Evolutionary conservation across 345 rosid genomes (phyloP).

Genomic region (Camelina sativa): DNA sequence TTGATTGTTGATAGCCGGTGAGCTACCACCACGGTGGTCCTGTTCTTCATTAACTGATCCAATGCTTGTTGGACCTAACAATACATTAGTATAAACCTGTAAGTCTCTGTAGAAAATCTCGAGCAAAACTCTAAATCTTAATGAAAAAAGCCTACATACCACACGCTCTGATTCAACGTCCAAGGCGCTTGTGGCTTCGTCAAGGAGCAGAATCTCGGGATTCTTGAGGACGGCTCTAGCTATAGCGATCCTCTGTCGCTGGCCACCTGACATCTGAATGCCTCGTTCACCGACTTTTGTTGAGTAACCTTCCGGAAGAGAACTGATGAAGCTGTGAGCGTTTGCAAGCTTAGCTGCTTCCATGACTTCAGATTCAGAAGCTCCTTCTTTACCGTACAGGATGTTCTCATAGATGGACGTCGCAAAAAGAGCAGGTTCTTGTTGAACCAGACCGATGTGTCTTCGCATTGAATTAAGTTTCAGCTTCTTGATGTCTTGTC

Average conservation of each 20-base stretch:
- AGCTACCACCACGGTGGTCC: constrained; percentile 87
- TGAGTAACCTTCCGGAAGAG: constrained; percentile 82
- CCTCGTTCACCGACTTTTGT: constrained; percentile 91
- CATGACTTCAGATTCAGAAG: constrained; percentile 73
- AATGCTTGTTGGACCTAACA: constrained; percentile 71
- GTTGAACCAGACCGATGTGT: constrained; percentile 87
- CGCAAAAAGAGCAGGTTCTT: constrained; percentile 91
- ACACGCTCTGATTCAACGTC: constrained; percentile 83
- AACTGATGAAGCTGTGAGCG: constrained; percentile 80
- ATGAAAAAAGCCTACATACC: constrained; percentile 37
- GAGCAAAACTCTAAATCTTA: neutral
- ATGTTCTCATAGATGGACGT: constrained; percentile 87
- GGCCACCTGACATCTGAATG: constrained; percentile 88
- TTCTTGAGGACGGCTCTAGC: constrained; percentile 92
- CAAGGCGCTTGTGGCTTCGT: constrained; percentile 94
- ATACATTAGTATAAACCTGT: constrained; percentile 7
- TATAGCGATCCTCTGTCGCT: constrained; percentile 89
- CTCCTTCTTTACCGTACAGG: constrained; percentile 84
- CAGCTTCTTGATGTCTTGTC: constrained; percentile 68
- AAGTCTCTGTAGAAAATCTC: neutral
- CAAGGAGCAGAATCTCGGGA: constrained; percentile 82
- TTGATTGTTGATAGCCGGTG: constrained; percentile 86
- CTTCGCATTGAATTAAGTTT: constrained; percentile 68
- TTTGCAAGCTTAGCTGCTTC: constrained; percentile 90
- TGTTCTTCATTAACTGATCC: constrained; percentile 70